Evolutionary conservation across 495 filamentous ascomycete genomes (phyloP).

Genomic region (Achaetomiella virescens): DNA sequence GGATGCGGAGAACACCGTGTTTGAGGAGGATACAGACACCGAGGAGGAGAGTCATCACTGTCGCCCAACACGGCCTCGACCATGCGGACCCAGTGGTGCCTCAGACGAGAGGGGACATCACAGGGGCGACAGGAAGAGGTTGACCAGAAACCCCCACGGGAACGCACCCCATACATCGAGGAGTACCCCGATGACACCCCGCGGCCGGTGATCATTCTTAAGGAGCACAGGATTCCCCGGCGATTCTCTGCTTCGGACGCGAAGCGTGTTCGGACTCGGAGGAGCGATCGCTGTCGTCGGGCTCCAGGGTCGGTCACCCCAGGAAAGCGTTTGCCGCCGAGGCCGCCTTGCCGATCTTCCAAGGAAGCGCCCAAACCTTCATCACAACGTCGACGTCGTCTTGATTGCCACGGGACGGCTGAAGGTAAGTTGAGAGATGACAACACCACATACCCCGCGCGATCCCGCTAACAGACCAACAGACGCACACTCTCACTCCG

Average conservation of each 20-base stretch:
- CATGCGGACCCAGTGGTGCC: not conserved
- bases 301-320: conserved; percentile 19
- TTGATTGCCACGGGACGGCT: not conserved
- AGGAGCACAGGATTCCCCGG: conserved; percentile 24
- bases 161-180: conserved; percentile 25
- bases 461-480: not conserved
- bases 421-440: not conserved
- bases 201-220: conserved; percentile 21
- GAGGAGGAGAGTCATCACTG: conserved; percentile 8
- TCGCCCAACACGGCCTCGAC: conserved; percentile 1
- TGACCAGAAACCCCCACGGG: conserved; percentile 6
- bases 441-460: not conserved
- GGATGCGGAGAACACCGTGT: conserved; percentile 11
- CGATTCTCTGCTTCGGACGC: conserved; percentile 18
- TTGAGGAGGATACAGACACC: conserved; percentile 17
- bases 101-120: not conserved
- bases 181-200: conserved; percentile 23
- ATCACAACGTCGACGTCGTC: not conserved
- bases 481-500: conserved; percentile 7
- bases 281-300: conserved; percentile 6
- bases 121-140: conserved; percentile 5
- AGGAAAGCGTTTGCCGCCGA: conserved; percentile 13
- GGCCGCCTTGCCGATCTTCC: not conserved
- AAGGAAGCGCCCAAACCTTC: conserved; percentile 7
- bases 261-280: conserved; percentile 11